Evolutionary conservation across 2,329 filamentous ascomycete species (phyloP).

Genomic region (Lasiodiplodia citricola): DNA sequence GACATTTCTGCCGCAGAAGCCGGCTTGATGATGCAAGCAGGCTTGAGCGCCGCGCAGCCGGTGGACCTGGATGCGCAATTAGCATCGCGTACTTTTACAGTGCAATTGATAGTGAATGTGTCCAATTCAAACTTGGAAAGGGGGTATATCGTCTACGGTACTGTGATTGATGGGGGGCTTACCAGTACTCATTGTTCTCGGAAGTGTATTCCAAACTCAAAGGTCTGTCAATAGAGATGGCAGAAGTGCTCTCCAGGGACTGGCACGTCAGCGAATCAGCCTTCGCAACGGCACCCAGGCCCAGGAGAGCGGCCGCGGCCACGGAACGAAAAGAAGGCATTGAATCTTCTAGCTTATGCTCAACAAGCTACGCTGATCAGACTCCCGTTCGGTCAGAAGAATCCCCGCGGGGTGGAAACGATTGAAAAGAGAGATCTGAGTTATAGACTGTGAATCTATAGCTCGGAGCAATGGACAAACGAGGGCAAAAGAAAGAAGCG

Average conservation of each 20-base stretch:
- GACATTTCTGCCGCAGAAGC: slow-evolving; percentile 55
- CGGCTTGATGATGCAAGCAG: slow-evolving; percentile 37
- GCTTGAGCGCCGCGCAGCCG: slow-evolving; percentile 38
- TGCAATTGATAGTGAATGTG: no score
- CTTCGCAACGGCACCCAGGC: neutral
- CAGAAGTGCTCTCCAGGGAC: neutral
- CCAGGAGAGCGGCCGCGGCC: neutral
- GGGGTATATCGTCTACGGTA: no score
- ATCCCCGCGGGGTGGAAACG: neutral
- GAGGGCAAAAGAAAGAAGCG: neutral
- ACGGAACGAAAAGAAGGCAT: slow-evolving; percentile 18
- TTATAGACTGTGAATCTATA: neutral
- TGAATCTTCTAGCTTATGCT: neutral
- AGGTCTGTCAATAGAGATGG: slow-evolving; percentile 13
- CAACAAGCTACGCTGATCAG: neutral
- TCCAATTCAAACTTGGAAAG: no score
- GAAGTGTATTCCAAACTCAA: slow-evolving; percentile 16
- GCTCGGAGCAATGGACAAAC: neutral
- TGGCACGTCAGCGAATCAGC: slow-evolving; percentile 23
- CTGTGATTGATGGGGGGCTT: neutral
- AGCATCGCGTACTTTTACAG: neutral
- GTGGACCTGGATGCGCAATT: slow-evolving; percentile 32
- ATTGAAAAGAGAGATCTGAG: neutral
- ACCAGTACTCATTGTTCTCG: slow-evolving; percentile 23
- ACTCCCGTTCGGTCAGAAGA: neutral